Evolutionary conservation across 305 asterid genomes (phyloP).

Genomic region (Fraxinus floribunda): DNA sequence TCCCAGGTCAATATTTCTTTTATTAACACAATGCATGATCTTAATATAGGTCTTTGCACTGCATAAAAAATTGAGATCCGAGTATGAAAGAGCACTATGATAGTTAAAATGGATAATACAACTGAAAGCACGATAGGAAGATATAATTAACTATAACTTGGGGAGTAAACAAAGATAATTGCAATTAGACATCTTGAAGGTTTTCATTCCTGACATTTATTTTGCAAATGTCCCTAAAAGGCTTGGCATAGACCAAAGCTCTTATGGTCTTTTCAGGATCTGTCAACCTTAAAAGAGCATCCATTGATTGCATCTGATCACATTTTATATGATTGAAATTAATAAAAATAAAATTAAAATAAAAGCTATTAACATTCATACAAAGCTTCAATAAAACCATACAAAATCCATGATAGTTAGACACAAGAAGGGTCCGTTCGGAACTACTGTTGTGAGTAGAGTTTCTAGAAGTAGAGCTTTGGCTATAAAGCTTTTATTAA

Average conservation of each 20-base stretch:
- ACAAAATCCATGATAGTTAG: neutral
- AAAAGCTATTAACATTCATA: neutral
- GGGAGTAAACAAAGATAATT: neutral
- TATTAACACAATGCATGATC: neutral
- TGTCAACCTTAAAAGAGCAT: neutral
- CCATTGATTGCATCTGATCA: neutral
- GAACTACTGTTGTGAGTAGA: too few relatives aligned
- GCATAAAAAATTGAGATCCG: neutral
- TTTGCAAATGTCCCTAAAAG: neutral
- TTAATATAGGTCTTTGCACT: neutral
- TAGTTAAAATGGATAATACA: neutral
- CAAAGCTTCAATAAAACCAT: neutral
- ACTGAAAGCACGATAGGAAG: neutral
- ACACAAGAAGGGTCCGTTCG: neutral
- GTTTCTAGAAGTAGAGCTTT: neutral
- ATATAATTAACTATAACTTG: neutral
- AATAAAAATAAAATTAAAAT: neutral
- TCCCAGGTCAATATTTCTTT: neutral
- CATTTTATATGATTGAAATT: neutral
- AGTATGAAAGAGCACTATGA: neutral
- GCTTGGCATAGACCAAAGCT: neutral
- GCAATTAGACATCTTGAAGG: neutral
- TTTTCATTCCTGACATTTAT: neutral
- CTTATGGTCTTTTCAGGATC: neutral
- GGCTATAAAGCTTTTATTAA: neutral